These are phyloP conservation scores for Delonix regia DNA, from an alignment of 306 rosid species.

Conservation along the genomic window DNA sequence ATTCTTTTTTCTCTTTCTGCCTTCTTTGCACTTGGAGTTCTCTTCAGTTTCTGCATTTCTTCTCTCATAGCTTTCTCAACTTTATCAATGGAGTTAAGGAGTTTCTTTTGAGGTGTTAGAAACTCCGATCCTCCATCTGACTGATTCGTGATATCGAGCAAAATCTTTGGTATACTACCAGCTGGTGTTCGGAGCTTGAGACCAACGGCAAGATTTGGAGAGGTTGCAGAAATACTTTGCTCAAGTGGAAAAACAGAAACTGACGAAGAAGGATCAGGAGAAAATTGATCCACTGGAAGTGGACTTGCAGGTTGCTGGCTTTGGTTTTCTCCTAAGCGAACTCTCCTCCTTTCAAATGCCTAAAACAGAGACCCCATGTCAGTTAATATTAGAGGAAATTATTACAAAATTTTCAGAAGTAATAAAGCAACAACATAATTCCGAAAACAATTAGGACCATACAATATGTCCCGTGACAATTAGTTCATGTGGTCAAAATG, in stretches of 20 bases:
- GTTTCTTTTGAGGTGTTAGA: constrained; percentile 81
- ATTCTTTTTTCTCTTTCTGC: constrained; percentile 75
- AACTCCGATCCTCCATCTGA: constrained; percentile 42
- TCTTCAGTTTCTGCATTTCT: constrained; percentile 64
- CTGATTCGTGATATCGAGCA: constrained; percentile 47
- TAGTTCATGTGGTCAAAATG: background rate
- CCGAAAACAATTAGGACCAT: background rate
- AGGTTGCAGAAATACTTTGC: constrained; percentile 12
- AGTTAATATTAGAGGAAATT: background rate
- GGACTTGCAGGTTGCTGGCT: constrained; percentile 47
- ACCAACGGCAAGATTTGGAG: constrained; percentile 32
- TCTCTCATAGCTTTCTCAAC: constrained; percentile 76
- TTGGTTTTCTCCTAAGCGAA: constrained; percentile 48
- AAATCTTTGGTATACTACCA: constrained; percentile 38
- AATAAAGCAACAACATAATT: background rate
- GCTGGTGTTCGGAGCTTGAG: constrained; percentile 36
- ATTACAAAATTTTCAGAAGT: background rate
- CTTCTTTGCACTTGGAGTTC: constrained; percentile 72
- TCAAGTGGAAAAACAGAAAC: constrained; percentile 39
- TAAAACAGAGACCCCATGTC: constrained; percentile 1
- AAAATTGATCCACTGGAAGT: constrained; percentile 31
- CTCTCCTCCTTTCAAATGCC: constrained; percentile 86
- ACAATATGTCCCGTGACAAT: background rate
- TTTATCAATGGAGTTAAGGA: constrained; percentile 62
- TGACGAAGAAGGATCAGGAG: constrained; percentile 22